A percentile compares a stretch with the other conserved stretches of the same genome.
Evolutionary conservation across 495 filamentous ascomycete species (phyloP).

Genomic region (Apodospora peruviana): DNA sequence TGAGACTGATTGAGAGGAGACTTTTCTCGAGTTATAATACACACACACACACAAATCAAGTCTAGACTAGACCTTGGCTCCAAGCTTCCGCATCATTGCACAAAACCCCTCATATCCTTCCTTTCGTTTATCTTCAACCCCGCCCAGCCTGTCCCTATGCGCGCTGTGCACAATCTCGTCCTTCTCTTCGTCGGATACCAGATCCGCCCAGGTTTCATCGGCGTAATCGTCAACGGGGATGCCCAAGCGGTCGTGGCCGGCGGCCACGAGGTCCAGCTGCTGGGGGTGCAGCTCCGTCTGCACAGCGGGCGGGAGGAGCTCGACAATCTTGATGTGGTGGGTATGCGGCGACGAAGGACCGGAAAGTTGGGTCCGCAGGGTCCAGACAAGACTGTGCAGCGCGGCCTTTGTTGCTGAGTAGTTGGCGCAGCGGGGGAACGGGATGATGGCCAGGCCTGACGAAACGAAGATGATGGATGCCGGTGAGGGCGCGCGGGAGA

Average conservation of each 20-base stretch:
- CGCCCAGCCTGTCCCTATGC: slow-evolving; percentile 1
- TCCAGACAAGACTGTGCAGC: slow-evolving; percentile 49
- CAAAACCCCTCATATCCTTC: slow-evolving; percentile 11
- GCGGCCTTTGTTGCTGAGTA: slow-evolving; percentile 59
- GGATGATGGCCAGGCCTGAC: slow-evolving; percentile 51
- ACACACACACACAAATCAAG: background rate
- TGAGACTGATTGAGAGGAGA: too few species aligned
- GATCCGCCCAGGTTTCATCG: slow-evolving; percentile 48
- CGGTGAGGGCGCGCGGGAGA: slow-evolving; percentile 24
- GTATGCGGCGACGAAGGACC: slow-evolving; percentile 4
- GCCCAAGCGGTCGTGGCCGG: slow-evolving; percentile 35
- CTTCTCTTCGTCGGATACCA: slow-evolving; percentile 51
- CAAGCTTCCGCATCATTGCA: slow-evolving; percentile 5
- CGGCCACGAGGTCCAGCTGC: slow-evolving; percentile 39
- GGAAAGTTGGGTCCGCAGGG: slow-evolving; percentile 54
- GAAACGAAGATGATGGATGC: slow-evolving; percentile 44
- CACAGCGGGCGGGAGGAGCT: slow-evolving; percentile 62
- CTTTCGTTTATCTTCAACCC: slow-evolving; percentile 7
- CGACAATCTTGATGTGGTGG: slow-evolving; percentile 49
- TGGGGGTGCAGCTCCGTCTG: slow-evolving; percentile 57
- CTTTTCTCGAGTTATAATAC: background rate
- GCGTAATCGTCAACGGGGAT: slow-evolving; percentile 59
- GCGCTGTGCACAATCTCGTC: slow-evolving; percentile 30
- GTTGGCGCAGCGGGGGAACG: slow-evolving; percentile 42
- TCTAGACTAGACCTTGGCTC: slow-evolving; percentile 1